Percentiles rank a stretch among this genome's conserved stretches.
Conservation (phyloP, 768 basidiomycete species). For the Phlegmacium glaucopus region DNA sequence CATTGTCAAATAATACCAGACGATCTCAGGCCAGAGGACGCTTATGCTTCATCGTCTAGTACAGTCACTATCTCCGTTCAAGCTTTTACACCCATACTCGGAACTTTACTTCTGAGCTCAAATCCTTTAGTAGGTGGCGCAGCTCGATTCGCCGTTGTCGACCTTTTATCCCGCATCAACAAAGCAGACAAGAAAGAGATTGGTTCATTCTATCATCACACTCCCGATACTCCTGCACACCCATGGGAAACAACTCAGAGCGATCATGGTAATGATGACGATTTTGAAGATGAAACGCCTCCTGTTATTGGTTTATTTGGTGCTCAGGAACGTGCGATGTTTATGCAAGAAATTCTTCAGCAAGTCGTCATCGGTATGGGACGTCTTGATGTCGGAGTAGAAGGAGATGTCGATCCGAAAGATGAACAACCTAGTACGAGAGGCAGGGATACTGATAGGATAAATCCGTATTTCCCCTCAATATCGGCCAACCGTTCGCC, state of each 20-base stretch:
- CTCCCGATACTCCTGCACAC: constrained; percentile 13
- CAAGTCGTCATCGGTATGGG: constrained; percentile 92
- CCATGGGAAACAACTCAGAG: constrained; percentile 17
- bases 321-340: constrained; percentile 51
- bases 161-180: constrained; percentile 69
- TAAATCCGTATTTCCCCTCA: constrained; percentile 56
- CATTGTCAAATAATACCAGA: constrained; percentile 67
- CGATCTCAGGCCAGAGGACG: constrained; percentile 30
- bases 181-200: constrained; percentile 49
- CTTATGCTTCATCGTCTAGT: constrained; percentile 31
- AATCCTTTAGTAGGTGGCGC: constrained; percentile 71
- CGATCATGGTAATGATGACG: constrained; percentile 15
- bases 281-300: constrained; percentile 33
- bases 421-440: neutral
- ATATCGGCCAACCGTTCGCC: constrained; percentile 20
- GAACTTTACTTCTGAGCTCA: constrained; percentile 79
- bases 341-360: constrained; percentile 79
- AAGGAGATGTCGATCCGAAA: constrained; percentile 12
- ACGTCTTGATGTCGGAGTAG: constrained; percentile 48
- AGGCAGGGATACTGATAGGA: constrained; percentile 14
- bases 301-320: constrained; percentile 47
- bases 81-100: constrained; percentile 89
- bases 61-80: constrained; percentile 66
- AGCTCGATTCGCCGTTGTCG: constrained; percentile 73
- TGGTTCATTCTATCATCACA: constrained; percentile 11